These are phyloP conservation scores for Iris pallida DNA, from an alignment of 116 monocot genomes.

Conservation along the genomic window DNA sequence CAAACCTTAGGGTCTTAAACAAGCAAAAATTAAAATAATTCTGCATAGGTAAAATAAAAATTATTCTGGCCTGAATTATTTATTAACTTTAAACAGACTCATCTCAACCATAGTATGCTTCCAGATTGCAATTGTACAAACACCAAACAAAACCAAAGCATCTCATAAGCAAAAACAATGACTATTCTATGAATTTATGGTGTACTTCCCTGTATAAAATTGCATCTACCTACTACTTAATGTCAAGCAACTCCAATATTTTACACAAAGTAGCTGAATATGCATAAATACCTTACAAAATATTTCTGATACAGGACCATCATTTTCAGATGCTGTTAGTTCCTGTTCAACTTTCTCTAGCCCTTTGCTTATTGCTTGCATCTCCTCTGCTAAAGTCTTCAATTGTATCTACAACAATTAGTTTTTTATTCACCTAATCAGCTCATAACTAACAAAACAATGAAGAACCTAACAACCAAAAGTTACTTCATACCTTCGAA, in stretches of 20 bases:
- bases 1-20: no score
- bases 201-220: neutral
- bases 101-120: no score
- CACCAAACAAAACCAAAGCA: no score
- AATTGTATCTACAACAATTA: conserved; percentile 55
- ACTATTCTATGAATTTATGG: no score
- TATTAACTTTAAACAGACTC: no score
- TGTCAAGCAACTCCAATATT: neutral
- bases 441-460: neutral
- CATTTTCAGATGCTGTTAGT: conserved; percentile 71
- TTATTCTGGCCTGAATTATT: no score
- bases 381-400: conserved; percentile 82
- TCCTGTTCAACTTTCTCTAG: conserved; percentile 89
- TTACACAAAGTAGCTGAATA: neutral
- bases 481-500: conserved; percentile 47
- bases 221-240: neutral
- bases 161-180: no score
- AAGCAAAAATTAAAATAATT: no score
- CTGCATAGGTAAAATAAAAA: no score
- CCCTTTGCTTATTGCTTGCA: conserved; percentile 91
- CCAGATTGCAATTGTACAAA: no score
- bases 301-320: conserved; percentile 63
- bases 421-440: conserved; percentile 1
- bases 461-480: neutral
- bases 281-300: conserved; percentile 51